Base-by-base conservation (phyloP, 2,329 filamentous ascomycete genomes). In the Colletotrichum eleusines region DNA sequence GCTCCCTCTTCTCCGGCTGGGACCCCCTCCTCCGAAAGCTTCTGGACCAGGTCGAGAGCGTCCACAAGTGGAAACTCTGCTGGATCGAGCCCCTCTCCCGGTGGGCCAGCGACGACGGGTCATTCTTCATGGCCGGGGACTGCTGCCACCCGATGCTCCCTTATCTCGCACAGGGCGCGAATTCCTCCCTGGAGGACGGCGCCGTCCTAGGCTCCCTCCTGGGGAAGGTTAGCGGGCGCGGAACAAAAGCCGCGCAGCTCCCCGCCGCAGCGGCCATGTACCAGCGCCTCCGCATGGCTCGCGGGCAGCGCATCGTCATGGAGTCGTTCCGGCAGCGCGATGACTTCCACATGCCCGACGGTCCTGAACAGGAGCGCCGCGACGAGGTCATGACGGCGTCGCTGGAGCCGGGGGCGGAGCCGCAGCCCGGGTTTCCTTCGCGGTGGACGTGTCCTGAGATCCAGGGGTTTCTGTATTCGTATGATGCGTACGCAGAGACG, bases 91-190 rank as follows among this genome's bases (percentile, higher is more conserved):
- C 80, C 33, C 76, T 86, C 46, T 73, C 77, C 1, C 74, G 76
- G 9, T 86, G 83, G 84, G 78, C 80, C 0, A 80, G 83, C 72
- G 76, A 78, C 0, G 75, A 74, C 1, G 82, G 82, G n/a, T 81
- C 79, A 40, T 81, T 79, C 16, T 78, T 78, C 26, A 76, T 86
- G 38, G 76, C 85, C 3, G 84, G 84, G 3, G 84, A 86, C 66
- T 76, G 80, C 16, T 82, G 80, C 66, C 84, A 86, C 74, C 83
- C 84, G 0, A 85, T 84, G 76, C 79, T 86, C 5, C 84, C 84
- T 0, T 86, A 86, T 69, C 77, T 86, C 31, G 84, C 84, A 0
- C 83, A 84, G 70, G 84, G 84, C 5, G 83, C 81, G 0, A 72
- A 72, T 48, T 72, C 69, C 18, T 72, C 69, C 6, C 48, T 72